phyloP scores from a whole-genome alignment of 108 stramenopile genomes.

The Fragilariopsis cylindrus region DNA sequence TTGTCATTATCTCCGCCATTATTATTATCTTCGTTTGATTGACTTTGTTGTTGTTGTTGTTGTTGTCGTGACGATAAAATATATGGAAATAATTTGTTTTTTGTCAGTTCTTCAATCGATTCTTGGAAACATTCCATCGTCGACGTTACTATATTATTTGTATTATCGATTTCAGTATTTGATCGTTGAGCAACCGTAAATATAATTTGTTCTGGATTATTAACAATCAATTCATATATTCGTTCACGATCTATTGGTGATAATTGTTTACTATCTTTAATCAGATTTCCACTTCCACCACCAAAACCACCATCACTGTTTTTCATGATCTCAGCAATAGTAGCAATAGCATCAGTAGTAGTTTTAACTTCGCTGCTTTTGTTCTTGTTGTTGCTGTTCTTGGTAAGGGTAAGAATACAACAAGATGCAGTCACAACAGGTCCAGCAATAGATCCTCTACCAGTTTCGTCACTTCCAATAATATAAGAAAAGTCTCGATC shows the following conservation, averaged over 20 bases:
- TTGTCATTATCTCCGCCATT: too few species aligned
- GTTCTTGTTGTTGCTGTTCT: too few species aligned
- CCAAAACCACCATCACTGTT: neutral
- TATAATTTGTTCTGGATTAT: constrained; percentile 49
- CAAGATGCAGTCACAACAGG: constrained; percentile 75
- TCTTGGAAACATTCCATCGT: constrained; percentile 66
- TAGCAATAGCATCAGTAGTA: neutral
- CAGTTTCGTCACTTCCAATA: constrained; percentile 77
- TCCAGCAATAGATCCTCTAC: constrained; percentile 80
- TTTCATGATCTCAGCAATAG: neutral
- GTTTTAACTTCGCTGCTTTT: too few species aligned
- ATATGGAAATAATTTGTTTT: constrained; percentile 3
- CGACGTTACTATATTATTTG: constrained; percentile 42
- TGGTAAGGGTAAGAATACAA: constrained; percentile 29
- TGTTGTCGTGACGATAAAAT: neutral
- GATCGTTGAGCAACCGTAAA: constrained; percentile 45
- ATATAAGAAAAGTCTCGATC: constrained; percentile 27
- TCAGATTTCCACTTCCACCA: neutral
- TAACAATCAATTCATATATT: constrained; percentile 55
- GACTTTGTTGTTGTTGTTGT: neutral
- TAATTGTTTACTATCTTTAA: constrained; percentile 70
- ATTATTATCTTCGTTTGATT: neutral
- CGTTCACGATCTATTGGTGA: constrained; percentile 35
- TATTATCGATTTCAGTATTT: constrained; percentile 57
- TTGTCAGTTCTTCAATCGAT: constrained; percentile 65